Percentiles rank a stretch among this genome's conserved stretches.
These are phyloP conservation scores for Knoxdaviesia proteae DNA, from an alignment of 2,329 filamentous ascomycete genomes.

Conservation along the genomic window DNA sequence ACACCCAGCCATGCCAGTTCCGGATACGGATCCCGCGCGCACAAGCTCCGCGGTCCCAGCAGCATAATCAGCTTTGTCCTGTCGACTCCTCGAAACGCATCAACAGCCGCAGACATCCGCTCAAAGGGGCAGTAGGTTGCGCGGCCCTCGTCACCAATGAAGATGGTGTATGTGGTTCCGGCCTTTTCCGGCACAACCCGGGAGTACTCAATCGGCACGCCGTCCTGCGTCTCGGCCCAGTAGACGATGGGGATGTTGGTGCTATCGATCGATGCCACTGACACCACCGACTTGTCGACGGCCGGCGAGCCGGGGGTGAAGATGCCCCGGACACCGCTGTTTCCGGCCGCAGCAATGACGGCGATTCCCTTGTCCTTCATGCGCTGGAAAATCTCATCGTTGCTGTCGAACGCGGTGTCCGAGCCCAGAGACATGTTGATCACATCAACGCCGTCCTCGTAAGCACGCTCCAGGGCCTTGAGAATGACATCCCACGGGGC, in stretches of 20 bases:
- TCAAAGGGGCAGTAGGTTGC: too few species aligned
- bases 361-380: constrained; percentile 22
- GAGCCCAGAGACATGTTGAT: constrained; percentile 12
- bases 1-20: too few species aligned
- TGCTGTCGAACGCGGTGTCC: background rate
- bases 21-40: too few species aligned
- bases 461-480: constrained; percentile 19
- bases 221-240: constrained; percentile 9
- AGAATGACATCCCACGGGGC: constrained; percentile 18
- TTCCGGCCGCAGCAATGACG: constrained; percentile 28
- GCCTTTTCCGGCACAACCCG: too few species aligned
- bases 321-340: constrained; percentile 17
- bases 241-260: constrained; percentile 13
- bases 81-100: too few species aligned
- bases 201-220: too few species aligned
- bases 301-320: constrained; percentile 9
- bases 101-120: too few species aligned
- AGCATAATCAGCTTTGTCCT: too few species aligned
- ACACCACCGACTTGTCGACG: constrained; percentile 18
- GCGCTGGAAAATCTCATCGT: constrained; percentile 16
- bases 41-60: too few species aligned
- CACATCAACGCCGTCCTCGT: constrained; percentile 16
- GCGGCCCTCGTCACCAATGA: too few species aligned
- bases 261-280: constrained; percentile 30
- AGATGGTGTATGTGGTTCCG: too few species aligned